These are phyloP conservation scores for Phytophthora tubulina DNA, from an alignment of 352 stramenopile species.

Conservation along the genomic window DNA sequence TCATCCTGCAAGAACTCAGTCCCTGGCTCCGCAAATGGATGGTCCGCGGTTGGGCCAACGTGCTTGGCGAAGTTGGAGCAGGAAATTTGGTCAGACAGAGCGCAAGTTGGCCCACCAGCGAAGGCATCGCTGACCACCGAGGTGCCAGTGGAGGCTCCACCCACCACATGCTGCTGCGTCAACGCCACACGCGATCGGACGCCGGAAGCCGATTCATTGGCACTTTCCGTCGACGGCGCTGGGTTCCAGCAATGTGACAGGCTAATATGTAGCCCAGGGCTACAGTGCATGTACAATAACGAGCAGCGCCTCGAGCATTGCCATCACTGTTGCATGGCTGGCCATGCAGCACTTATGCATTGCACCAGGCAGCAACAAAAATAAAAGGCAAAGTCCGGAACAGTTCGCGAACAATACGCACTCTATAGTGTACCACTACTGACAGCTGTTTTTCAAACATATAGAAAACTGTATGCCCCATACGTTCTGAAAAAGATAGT, in stretches of 20 bases:
- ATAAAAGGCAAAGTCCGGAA: constrained; percentile 16
- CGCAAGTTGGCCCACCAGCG: neutral
- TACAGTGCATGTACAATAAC: neutral
- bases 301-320: neutral
- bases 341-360: neutral
- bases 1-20: constrained; percentile 12
- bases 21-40: constrained; percentile 1
- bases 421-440: constrained; percentile 21
- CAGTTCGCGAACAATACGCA: constrained; percentile 21
- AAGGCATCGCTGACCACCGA: constrained; percentile 1
- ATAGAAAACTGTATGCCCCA: neutral
- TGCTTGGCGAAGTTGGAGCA: neutral
- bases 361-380: neutral
- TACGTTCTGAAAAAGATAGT: constrained; percentile 11
- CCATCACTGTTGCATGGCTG: too few relatives aligned
- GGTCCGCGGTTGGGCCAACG: neutral
- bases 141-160: neutral
- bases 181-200: neutral
- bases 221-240: neutral
- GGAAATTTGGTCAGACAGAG: constrained; percentile 15
- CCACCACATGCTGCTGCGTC: neutral
- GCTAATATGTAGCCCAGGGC: neutral
- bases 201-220: constrained; percentile 1
- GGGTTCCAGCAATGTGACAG: too few relatives aligned
- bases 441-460: constrained; percentile 1